Base-by-base conservation (phyloP, 495 filamentous ascomycete genomes). In the Trichocladium antarcticum region DNA sequence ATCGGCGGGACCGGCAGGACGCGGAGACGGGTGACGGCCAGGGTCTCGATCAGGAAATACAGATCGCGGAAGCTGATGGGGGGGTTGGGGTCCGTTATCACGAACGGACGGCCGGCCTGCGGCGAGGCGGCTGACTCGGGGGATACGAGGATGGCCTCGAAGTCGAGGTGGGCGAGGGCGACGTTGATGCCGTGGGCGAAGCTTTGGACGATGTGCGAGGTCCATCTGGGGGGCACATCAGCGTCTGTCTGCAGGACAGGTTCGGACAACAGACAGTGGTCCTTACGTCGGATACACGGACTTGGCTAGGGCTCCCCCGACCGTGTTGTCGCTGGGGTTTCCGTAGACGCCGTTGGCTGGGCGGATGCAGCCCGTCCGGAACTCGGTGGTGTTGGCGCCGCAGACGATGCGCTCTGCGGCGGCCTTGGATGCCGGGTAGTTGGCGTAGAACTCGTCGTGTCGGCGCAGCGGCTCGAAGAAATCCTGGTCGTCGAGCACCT, bases 281-380 rank as follows among this genome's bases (percentile, higher is more conserved):
- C 68, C 65, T 72, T 64, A 79, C 64, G 70, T 75, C n/a, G 63
- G 64, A n/a, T 53, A 38, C 2, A 64, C 37, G 7, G 52, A 48
- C 44, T 66, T 66, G 45, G 57, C 56, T 17, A 68, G 42, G 24
- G 64, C 58, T 0, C 70, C 72, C 1, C 69, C 68, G 22, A 81
- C 57, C 0, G 71, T 74, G 27, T 69, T 69, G 53, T 77, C 73
- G 6, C 62, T 74, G 2, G 75, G 75, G 43, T 77, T 69, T 12
- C 77, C 77, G 50, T 79, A 79, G 22, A 81, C 73, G 6, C 75
- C 76, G 57, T 81, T 78, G 6, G 74, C 69, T 3, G 77, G 76
- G 8, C 77, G 65, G 47, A 81, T 78, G 51, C 72, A 72, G 16
- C 77, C 77, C 0, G 77, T 79, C 5, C 75, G 68, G 39, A 81